Percentiles rank a stretch among this genome's conserved stretches.
Conservation (phyloP, 805 yeast species). For the Metschnikowia similis region DNA sequence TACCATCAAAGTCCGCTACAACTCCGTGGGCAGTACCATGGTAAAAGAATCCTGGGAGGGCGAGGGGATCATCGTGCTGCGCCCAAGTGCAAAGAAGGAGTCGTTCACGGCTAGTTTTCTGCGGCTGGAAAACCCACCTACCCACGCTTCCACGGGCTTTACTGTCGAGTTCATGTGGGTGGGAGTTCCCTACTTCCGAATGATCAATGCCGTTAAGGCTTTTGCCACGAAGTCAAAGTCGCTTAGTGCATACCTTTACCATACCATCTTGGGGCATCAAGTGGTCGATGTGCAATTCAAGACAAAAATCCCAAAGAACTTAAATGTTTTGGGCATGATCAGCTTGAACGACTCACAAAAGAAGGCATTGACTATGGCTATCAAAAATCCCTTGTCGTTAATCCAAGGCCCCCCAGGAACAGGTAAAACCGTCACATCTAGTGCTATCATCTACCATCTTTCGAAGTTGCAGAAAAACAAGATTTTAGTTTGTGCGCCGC, state of each 20-base stretch:
- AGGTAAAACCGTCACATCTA: constrained; percentile 92
- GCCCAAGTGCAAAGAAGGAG: constrained; percentile 65
- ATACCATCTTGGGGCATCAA: constrained; percentile 76
- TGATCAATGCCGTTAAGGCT: constrained; percentile 69
- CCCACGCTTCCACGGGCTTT: constrained; percentile 58
- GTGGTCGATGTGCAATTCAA: constrained; percentile 60
- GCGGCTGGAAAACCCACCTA: constrained; percentile 47
- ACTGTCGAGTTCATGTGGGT: constrained; percentile 89
- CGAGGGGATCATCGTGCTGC: constrained; percentile 62
- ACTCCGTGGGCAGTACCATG: constrained; percentile 50
- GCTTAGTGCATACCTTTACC: constrained; percentile 70
- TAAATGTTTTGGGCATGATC: constrained; percentile 64
- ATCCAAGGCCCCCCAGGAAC: constrained; percentile 90
- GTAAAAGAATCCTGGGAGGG: constrained; percentile 60
- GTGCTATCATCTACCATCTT: constrained; percentile 78
- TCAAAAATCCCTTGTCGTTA: constrained; percentile 14
- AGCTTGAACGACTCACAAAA: constrained; percentile 70
- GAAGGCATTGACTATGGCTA: constrained; percentile 53
- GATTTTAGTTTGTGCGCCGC: constrained; percentile 89
- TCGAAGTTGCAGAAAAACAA: constrained; percentile 56
- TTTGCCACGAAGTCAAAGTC: constrained; percentile 71
- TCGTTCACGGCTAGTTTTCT: constrained; percentile 63
- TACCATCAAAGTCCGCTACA: constrained; percentile 54
- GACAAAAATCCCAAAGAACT: constrained; percentile 53
- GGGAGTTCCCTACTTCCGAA: constrained; percentile 74